Base-by-base conservation (phyloP, 768 basidiomycete genomes). In the Pleurotus pulmonarius region DNA sequence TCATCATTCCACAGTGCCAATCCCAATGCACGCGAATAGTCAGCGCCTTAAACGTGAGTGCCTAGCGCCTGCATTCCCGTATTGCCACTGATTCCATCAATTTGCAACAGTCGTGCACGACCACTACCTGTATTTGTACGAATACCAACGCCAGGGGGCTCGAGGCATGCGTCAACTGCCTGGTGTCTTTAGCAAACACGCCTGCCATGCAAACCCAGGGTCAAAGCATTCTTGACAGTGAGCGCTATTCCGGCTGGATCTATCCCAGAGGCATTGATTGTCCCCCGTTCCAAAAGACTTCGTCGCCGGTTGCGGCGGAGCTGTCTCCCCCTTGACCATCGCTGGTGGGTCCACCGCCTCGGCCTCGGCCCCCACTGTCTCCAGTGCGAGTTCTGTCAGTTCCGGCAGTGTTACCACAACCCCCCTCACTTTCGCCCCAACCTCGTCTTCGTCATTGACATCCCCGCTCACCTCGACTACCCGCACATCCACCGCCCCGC, bases 211-310 rank as follows among this genome's bases (percentile, higher is more conserved):
- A 18, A 26, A 24, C 44, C 16, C 54, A 55, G 37, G 54, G 54
- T 13, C 54, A 55, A 46, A 55, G 9, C 16, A 46, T 55, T n/a
- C 54, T 55, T 46, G 43, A 55, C 34, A 46, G 54, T 55, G 39
- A 37, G 51, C 41, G 5, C 37, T 2, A 24, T 39, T 41, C 51
- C 38, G 12, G 13, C 12, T 51, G 29, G 13, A 26, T 51, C 24
- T 9, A n/a, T n/a, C n/a, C n/a, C n/a, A n/a, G n/a, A n/a, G n/a
- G n/a, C n/a, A n/a, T n/a, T n/a, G n/a, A n/a, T n/a, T n/a, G n/a
- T n/a, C n/a, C 29, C 49, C 15, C n/a, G 16, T 38, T 37, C 29
- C 16, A 5, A 12, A 4, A 53, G 51, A 43, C 20, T 53, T 40
- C 41, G 51, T 53, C 39, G 16, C 51, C 39, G 51, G 37, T 15